Conservation (phyloP, 768 basidiomycete genomes). For the Trametes cinnabarina region DNA sequence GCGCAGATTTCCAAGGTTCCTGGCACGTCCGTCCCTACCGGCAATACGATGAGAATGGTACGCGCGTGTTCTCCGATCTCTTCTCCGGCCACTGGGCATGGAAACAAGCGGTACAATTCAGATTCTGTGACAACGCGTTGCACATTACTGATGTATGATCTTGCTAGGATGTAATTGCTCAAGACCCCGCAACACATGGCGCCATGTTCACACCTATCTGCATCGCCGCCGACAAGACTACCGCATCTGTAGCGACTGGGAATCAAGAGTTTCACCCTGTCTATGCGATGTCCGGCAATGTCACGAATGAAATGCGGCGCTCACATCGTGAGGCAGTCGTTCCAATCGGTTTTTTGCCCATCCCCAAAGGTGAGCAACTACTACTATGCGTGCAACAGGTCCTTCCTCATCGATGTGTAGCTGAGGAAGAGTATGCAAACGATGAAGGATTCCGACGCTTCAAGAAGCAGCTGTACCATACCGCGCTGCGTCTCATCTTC, state of each 20-base stretch:
- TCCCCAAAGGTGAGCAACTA: conserved; percentile 29
- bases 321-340: conserved; percentile 17
- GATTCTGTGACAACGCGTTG: too few species aligned
- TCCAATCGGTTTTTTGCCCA: conserved; percentile 24
- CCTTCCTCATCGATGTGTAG: background rate
- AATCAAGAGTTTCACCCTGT: conserved; percentile 26
- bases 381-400: too few species aligned
- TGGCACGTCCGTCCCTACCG: conserved; percentile 22
- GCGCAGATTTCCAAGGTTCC: conserved; percentile 21
- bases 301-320: conserved; percentile 16
- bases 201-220: conserved; percentile 24
- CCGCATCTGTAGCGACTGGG: conserved; percentile 31
- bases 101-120: conserved; percentile 30
- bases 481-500: conserved; percentile 10
- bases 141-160: background rate
- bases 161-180: background rate
- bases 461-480: conserved; percentile 16
- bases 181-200: conserved; percentile 8
- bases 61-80: conserved; percentile 18
- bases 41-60: conserved; percentile 13
- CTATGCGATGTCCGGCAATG: conserved; percentile 23
- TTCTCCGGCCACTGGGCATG: conserved; percentile 34
- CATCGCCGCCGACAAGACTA: conserved; percentile 40
- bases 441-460: conserved; percentile 6
- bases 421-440: conserved; percentile 2